Evolutionary conservation across 78 protist genomes (phyloP).

Genomic region (slime mould (Dictyostelium discoideum)): dicty_2.7 NC_007089.4:2972001-2972500

Average conservation of each 20-base stretch:
- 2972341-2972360: background rate
- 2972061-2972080: too few species aligned
- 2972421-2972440: conserved; percentile 64
- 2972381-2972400: background rate
- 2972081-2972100: too few species aligned
- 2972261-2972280: conserved; percentile 46
- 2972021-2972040: background rate
- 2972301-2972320: conserved; percentile 13
- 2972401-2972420: background rate
- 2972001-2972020: background rate
- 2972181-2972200: background rate
- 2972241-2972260: conserved; percentile 16
- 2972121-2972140: too few species aligned
- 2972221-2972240: background rate
- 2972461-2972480: conserved; percentile 26
- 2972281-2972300: conserved; percentile 30
- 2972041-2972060: too few species aligned
- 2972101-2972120: too few species aligned
- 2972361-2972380: background rate
- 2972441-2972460: conserved; percentile 12
- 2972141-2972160: background rate
- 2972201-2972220: background rate
- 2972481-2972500: conserved; percentile 49
- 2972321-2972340: background rate
- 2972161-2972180: background rate